Base-by-base conservation (phyloP, 1,139 yeast genomes). In the Kodamaea anthophila region DNA sequence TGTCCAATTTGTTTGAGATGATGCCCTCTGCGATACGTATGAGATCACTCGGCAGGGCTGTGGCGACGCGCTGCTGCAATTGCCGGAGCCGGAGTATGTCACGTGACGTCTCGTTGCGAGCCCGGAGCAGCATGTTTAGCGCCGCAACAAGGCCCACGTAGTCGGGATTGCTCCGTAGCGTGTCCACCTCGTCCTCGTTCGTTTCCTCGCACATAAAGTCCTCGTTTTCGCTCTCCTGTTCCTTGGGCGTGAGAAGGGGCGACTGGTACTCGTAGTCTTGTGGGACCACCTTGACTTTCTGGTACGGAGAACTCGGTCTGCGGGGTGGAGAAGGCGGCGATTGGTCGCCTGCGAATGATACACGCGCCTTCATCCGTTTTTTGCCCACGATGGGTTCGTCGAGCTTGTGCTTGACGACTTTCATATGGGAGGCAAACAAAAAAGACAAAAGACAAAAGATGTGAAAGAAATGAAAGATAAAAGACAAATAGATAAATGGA, bases 171-270 rank as follows among this genome's bases (percentile, higher is more conserved):
- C 47, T 38, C 28, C 49, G 44, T 23, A 64, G 49, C 18, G 22
- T 28, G 18, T 19, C 19, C 18, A 16, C 18, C 18, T 16, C 18
- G 6, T 16, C 18, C 9, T 16, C 18, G 9, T 16, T 16, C 15
- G 22, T 26, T 11, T 24, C 26, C 13, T 35, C 30, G 20, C 18
- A 6, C 18, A 16, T 16, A 16, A 6, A 6, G 14, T 21, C 23
- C 13, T 24, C 26, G 26, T 45, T 51, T 24, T 56, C 61, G 32
- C 60, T 62, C 31, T 61, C 66, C 24, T 64, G 70, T 18, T 65
- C 67, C 37, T 62, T 64, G 9, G 71, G 71, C 1, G 71, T 65
- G 34, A 65, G 51, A 23, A 65, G 51, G 5, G 69, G 68, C 31
- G 64, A 53, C 35, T 44, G n/a, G n/a, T n/a, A 46, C 21, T 55